A percentile compares a stretch with the other conserved stretches of the same genome.
Evolutionary conservation across 2,329 filamentous ascomycete species (phyloP).

Genomic region (Alternaria hordeiaustralica): DNA sequence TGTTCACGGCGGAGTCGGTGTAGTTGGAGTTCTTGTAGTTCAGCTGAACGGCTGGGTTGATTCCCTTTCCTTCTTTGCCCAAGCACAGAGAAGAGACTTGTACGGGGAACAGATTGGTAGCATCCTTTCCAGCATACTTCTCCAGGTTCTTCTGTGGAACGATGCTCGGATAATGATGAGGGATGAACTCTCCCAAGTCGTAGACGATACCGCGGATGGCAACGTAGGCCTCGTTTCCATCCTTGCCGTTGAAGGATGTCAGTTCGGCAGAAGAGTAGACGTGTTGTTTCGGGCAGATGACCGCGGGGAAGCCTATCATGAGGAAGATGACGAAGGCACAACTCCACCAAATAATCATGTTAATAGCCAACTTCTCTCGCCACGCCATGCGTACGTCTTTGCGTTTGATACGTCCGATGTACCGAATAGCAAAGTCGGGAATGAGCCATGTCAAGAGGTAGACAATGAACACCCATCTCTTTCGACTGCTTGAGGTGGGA

Average conservation of each 20-base stretch:
- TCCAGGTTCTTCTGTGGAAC: conserved; percentile 68
- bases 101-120: conserved; percentile 88
- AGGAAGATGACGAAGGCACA: conserved; percentile 84
- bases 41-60: conserved; percentile 77
- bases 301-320: conserved; percentile 81
- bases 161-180: conserved; percentile 77
- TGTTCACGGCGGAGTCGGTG: conserved; percentile 64
- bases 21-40: conserved; percentile 83
- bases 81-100: conserved; percentile 92
- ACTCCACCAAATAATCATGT: conserved; percentile 92
- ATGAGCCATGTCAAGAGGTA: conserved; percentile 85
- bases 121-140: conserved; percentile 85
- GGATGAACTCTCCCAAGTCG: conserved; percentile 75
- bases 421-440: conserved; percentile 81
- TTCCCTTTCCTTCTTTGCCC: conserved; percentile 68
- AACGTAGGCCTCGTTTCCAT: conserved; percentile 69
- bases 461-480: conserved; percentile 87
- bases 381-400: conserved; percentile 93
- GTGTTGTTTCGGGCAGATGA: conserved; percentile 91
- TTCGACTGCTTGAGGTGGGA: conserved; percentile 77
- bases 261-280: conserved; percentile 84
- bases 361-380: conserved; percentile 98
- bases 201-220: conserved; percentile 91
- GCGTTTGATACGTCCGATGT: conserved; percentile 82
- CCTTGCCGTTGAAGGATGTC: conserved; percentile 73